Evolutionary conservation across 2,329 filamentous ascomycete genomes (phyloP), one percentile per base, ranked within the genome.

Genomic region (Pseudodiploospora longispora): DNA sequence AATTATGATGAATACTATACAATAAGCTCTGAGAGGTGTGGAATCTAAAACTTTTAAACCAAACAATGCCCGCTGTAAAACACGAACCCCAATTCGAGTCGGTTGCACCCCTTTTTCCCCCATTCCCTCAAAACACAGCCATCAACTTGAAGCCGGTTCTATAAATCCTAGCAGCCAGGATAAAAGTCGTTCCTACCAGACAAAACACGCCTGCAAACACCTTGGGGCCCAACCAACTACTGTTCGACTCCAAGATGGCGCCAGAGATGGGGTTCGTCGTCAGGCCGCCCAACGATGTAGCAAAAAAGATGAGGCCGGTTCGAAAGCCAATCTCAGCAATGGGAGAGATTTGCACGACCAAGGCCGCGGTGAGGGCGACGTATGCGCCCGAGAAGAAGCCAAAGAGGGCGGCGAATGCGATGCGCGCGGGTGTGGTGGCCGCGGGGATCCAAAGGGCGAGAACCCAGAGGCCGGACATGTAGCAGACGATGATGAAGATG

Each of bases 201-300:
- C 60, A 58, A 10, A 63, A 53, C 2, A 62, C 53, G 4, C 61
- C 63, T 0, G 57, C 50, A 41, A 69, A 69, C 4, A 67, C 47
- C 51, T 68, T 68, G 32, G 66, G 53, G 3, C 60, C 61, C 0
- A 56, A 38, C 56, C 60, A 68, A 5, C 58, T 58, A 4, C 55
- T 46, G 0, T 55, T 47, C 1, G 38, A 47, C 0, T 59, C 50
- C 2, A 67, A 40, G 38, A 68, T 66, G 1, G 69, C 68, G 0
- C 78, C 77, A 1, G 66, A 74, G 50, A 82, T 78, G 0, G 79
- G 78, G 44, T 68, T 75, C 0, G 76, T 73, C 2, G 74, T 71
- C 10, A 84, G 60, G 3, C 76, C 77, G 0, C 72, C 72, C 32
- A 84, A 60, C 2, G 74, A 70, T 10, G 74, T 64, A n/a, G 76